Evolutionary conservation across 2,329 filamentous ascomycete species (phyloP).

Genomic region (Neofusicoccum parvum): DNA sequence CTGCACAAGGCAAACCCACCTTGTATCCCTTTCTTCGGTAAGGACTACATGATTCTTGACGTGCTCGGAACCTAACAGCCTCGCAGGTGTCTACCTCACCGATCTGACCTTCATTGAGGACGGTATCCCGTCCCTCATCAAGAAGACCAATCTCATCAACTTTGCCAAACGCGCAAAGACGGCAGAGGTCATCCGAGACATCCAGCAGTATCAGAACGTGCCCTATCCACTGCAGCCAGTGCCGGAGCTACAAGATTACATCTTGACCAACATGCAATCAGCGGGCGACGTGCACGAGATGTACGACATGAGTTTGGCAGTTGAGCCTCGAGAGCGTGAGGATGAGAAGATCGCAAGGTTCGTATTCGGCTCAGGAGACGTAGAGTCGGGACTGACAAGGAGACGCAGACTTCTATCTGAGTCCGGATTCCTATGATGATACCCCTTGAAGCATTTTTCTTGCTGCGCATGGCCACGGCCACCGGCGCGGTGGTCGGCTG

Average conservation of each 20-base stretch:
- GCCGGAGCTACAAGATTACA: conserved; percentile 92
- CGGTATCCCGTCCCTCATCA: conserved; percentile 93
- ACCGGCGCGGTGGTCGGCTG: conserved; percentile 1
- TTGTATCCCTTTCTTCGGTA: conserved; percentile 94
- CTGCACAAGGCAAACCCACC: conserved; percentile 92
- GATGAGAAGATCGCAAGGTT: conserved; percentile 99
- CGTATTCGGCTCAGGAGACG: conserved; percentile 1
- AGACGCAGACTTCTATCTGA: conserved; percentile 53
- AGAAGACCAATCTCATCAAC: conserved; percentile 96
- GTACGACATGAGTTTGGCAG: conserved; percentile 94
- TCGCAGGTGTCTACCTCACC: conserved; percentile 85
- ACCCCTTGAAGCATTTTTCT: conserved; percentile 36
- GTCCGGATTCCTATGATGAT: conserved; percentile 57
- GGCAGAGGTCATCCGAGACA: conserved; percentile 96
- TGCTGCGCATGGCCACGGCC: conserved; percentile 9
- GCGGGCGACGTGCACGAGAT: conserved; percentile 98
- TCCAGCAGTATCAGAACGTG: conserved; percentile 97
- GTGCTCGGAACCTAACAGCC: conserved; percentile 26
- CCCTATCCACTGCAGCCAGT: conserved; percentile 92
- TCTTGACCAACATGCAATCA: conserved; percentile 91
- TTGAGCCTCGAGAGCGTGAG: conserved; percentile 94
- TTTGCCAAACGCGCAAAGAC: conserved; percentile 98
- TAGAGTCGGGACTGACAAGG: conserved; percentile 27
- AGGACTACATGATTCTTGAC: conserved; percentile 41
- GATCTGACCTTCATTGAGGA: conserved; percentile 99